Evolutionary conservation across 192 early-diverging fungal genomes (phyloP), one percentile per base, ranked within the genome.

Genomic region (Dispira parvispora): DNA sequence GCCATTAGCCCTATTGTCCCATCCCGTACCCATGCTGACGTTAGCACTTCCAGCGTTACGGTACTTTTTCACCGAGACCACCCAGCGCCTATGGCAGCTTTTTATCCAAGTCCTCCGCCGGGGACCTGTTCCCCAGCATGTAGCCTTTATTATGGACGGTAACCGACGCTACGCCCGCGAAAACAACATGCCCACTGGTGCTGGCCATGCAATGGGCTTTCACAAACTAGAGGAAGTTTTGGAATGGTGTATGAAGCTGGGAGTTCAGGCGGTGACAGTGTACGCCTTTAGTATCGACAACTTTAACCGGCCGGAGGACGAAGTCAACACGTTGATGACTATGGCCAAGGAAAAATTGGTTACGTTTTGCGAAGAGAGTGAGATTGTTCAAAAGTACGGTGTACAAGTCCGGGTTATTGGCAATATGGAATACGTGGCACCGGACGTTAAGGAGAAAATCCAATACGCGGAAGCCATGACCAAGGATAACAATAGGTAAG

Each of bases 251-350:
- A 81, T 92, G 69, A 72, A 86, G 12, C 77, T 97, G 23, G 92
- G 92, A 9, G 72, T 99, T 21, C 73, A 82, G 57, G 78, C 80
- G 6, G 90, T 99, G 14, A 94, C 90, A 32, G 86, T 96, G 9
- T 99, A 90, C 71, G 96, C 96, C 25, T 97, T 99, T 77, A 93
- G 90, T 61, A 92, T 95, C 52, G 94, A 96, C 67, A 99, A 99
- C 76, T 99, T 98, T 70, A 91, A 89, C 67, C 78, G 96, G 8
- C 79, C 86, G 32, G 65, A 74, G 43, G 84, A 84, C 14, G 94
- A 99, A 71, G 92, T 99, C 4, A 73, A 86, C 3, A 75, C 78
- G 21, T 65, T 99, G 52, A 94, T 97, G 91, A 69, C 83, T 20
- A 63, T 97, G 14, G 85, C 88, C 42, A 73, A 76, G 49, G 73